Evolutionary conservation across 345 rosid species (phyloP).

Genomic region (Zanthoxylum bungeanum): DNA sequence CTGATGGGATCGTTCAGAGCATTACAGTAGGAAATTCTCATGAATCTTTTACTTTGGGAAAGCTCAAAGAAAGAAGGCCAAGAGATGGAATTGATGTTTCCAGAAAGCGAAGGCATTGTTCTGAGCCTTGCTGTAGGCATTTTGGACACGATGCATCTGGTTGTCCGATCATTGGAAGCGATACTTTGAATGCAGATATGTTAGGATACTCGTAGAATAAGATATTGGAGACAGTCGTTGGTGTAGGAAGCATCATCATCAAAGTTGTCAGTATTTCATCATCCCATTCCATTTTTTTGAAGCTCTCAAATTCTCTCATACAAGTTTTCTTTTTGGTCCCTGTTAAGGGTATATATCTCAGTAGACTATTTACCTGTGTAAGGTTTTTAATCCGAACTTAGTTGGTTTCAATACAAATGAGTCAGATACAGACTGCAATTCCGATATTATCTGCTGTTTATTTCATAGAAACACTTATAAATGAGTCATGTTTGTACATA

Average conservation of each 20-base stretch:
- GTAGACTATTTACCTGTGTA: background rate
- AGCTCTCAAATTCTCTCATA: background rate
- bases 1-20: slow-evolving; percentile 39
- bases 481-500: background rate
- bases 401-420: too few species aligned
- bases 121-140: slow-evolving; percentile 44
- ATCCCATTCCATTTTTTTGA: background rate
- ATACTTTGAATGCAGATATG: slow-evolving; percentile 22
- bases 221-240: background rate
- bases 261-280: background rate
- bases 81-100: slow-evolving; percentile 36
- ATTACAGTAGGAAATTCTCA: slow-evolving; percentile 34
- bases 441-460: background rate
- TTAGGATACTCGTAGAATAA: slow-evolving; percentile 27
- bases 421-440: background rate
- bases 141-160: slow-evolving; percentile 45
- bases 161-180: slow-evolving; percentile 37
- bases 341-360: background rate
- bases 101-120: slow-evolving; percentile 40
- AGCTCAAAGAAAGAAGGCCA: slow-evolving; percentile 46
- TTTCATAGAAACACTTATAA: background rate
- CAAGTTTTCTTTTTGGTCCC: background rate
- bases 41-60: slow-evolving; percentile 31
- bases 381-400: background rate
- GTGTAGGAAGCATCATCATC: background rate